These are phyloP conservation scores for Lipomyces orientalis DNA, from an alignment of 805 yeast genomes.

Conservation along the genomic window DNA sequence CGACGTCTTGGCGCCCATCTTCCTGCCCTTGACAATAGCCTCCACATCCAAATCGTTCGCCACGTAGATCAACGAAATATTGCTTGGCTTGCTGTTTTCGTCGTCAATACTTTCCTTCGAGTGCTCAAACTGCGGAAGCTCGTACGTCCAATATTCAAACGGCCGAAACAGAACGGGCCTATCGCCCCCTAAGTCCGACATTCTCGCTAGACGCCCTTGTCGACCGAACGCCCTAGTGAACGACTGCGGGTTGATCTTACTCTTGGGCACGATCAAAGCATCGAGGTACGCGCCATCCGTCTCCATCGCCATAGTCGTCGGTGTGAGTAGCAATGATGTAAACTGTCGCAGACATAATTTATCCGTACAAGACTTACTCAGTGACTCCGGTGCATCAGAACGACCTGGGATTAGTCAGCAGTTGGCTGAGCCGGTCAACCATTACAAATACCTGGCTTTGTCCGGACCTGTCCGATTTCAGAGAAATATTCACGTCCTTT, in stretches of 20 bases:
- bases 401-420: conserved; percentile 51
- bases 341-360: conserved; percentile 70
- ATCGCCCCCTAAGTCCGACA: background rate
- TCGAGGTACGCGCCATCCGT: conserved; percentile 40
- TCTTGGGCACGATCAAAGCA: conserved; percentile 43
- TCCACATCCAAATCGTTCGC: conserved; percentile 35
- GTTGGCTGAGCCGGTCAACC: background rate
- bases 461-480: conserved; percentile 70
- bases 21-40: conserved; percentile 40
- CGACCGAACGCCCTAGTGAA: conserved; percentile 45
- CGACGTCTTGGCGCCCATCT: conserved; percentile 40
- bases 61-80: conserved; percentile 38
- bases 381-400: conserved; percentile 69
- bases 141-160: conserved; percentile 23
- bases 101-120: conserved; percentile 16
- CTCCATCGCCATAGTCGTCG: conserved; percentile 38
- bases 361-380: conserved; percentile 89
- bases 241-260: conserved; percentile 34
- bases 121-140: conserved; percentile 28
- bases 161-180: conserved; percentile 10
- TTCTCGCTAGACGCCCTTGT: conserved; percentile 20
- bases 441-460: conserved; percentile 73
- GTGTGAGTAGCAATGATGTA: conserved; percentile 46
- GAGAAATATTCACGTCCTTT: conserved; percentile 71
- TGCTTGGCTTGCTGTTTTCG: conserved; percentile 33